A percentile compares a stretch with the other conserved stretches of the same genome.
These are phyloP conservation scores for Microbotryomycetes sp. DNA, from an alignment of 1,284 basidiomycete species.

Conservation along the genomic window DNA sequence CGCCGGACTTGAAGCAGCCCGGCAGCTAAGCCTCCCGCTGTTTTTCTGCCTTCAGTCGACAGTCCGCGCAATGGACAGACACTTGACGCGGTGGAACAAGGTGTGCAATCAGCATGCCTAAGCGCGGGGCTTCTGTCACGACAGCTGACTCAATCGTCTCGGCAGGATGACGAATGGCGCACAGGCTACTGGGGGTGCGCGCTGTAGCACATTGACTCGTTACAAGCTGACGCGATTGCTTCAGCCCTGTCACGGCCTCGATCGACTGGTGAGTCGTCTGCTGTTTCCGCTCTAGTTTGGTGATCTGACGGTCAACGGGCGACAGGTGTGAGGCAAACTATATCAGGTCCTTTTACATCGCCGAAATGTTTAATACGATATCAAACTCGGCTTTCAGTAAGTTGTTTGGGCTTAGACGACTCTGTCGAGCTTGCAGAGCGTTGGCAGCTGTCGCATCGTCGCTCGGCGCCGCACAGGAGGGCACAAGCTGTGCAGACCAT, in stretches of 20 bases:
- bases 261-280: background rate
- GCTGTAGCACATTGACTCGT: too few species aligned
- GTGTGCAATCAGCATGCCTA: background rate
- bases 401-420: background rate
- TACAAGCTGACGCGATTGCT: too few species aligned
- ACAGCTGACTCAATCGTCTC: background rate
- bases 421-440: too few species aligned
- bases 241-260: background rate
- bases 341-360: background rate
- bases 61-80: background rate
- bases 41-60: too few species aligned
- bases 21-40: too few species aligned
- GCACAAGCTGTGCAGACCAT: too few species aligned
- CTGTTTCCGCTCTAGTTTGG: background rate
- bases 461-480: too few species aligned
- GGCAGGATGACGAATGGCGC: background rate
- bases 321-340: conserved; percentile 12
- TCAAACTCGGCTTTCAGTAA: conserved; percentile 4
- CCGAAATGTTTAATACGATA: conserved; percentile 2
- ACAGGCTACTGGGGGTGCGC: background rate
- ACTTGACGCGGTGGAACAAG: background rate
- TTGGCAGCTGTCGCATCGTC: too few species aligned
- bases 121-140: background rate
- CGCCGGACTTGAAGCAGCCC: too few species aligned
- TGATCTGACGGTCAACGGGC: background rate